Conservation (phyloP, 2,329 filamentous ascomycete species). For the Fusarium hainanense region DNA sequence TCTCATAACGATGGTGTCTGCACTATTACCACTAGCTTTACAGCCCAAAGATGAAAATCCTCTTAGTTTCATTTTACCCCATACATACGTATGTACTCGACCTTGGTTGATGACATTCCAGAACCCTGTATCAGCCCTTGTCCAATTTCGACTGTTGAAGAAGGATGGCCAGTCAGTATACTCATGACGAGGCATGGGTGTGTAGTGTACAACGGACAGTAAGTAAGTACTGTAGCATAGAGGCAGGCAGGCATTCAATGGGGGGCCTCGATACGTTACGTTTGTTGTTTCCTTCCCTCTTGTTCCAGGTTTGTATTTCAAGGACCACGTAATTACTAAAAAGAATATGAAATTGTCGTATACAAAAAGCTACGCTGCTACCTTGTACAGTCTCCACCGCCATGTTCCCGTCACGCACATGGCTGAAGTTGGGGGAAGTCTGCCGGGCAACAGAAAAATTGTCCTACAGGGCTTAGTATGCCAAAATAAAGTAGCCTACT, state of each 20-base stretch:
- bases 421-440: constrained; percentile 11
- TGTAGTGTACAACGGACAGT: not conserved
- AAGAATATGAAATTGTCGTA: not conserved
- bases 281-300: constrained; percentile 4
- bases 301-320: not conserved
- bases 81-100: constrained; percentile 10
- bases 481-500: not conserved
- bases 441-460: not conserved
- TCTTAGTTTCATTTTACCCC: constrained; percentile 27
- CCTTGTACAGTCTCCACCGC: constrained; percentile 17
- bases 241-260: not conserved
- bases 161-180: not conserved
- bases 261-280: not conserved
- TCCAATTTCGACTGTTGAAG: constrained; percentile 22
- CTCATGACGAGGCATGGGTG: constrained; percentile 4
- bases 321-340: not conserved
- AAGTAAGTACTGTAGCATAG: not conserved
- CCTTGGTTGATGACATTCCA: constrained; percentile 28
- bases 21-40: constrained; percentile 1
- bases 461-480: not conserved
- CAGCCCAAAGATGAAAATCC: constrained; percentile 3
- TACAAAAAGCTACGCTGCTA: not conserved
- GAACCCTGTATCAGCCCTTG: constrained; percentile 20
- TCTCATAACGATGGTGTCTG: not conserved
- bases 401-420: constrained; percentile 24